These are phyloP conservation scores for Platanthera guangdongensis DNA, from an alignment of 106 monocot genomes.

Conservation along the genomic window DNA sequence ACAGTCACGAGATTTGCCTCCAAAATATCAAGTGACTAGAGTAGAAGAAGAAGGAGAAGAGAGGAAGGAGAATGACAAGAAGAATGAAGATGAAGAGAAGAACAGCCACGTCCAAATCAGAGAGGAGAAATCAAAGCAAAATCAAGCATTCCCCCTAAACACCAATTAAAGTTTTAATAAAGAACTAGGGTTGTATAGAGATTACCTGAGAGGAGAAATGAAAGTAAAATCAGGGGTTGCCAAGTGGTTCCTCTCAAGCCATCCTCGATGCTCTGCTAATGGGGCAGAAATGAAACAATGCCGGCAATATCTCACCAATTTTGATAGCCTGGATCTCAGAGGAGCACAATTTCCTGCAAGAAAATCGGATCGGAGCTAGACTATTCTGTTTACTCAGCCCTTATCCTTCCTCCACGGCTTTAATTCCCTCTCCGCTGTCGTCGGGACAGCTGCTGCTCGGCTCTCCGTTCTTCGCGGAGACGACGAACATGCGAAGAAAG, in stretches of 20 bases:
- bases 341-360: conserved; percentile 3
- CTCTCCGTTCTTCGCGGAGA: neutral
- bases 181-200: no score
- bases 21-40: no score
- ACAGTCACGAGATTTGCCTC: no score
- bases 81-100: no score
- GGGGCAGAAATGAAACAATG: neutral
- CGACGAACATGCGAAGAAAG: conserved; percentile 1
- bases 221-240: no score
- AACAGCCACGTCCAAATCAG: neutral
- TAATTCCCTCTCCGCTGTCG: neutral
- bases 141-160: no score
- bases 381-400: neutral
- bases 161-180: no score
- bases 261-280: no score
- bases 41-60: no score
- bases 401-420: neutral
- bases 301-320: neutral
- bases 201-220: no score
- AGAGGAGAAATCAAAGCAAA: neutral
- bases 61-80: no score
- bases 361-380: neutral
- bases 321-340: conserved; percentile 1
- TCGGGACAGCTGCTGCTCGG: neutral
- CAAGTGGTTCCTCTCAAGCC: no score